Evolutionary conservation across 805 yeast species (phyloP), one percentile per base, ranked within the genome.

Genomic region (Ogataea parapolymorpha): DNA sequence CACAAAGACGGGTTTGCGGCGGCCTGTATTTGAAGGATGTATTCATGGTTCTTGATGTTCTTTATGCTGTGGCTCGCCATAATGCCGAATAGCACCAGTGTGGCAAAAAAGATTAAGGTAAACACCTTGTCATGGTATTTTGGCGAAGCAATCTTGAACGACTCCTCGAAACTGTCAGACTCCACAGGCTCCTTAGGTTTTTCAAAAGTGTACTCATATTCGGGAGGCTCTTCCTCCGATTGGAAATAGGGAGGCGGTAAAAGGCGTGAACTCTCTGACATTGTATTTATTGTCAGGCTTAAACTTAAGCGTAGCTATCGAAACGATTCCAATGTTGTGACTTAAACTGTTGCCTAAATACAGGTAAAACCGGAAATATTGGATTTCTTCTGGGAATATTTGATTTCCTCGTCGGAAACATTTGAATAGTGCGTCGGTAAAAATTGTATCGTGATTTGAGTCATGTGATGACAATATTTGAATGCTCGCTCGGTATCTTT

Each of bases 101-200:
- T 51, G 6, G 46, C 62, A 1, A 64, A 22, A 15, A 63, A 65
- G 6, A 86, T 71, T 7, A 83, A 47, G 0, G 85, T 73, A 56
- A 84, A 83, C 0, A 82, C 77, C 74, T 81, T 74, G 61, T 88
- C 96, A 54, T 88, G 80, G 64, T 70, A 77, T 44, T 66, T 74
- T 1, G 89, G 88, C 40, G 64, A 64, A 24, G 71, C 74, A 22
- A 85, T 71, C 46, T 79, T 76, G 62, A 88, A 88, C 2, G 82
- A 75, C 35, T 85, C 79, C 24, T 80, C 85, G 57, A 80, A 87
- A 5, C 72, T 66, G 22, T 63, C 65, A 35, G 53, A 44, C 25
- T 52, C 57, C 18, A 47, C 46, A n/a, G 65, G 66, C 6, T 50
- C 33, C 22, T 44, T 49, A 2, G 65, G 62, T 20, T 54, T 59